Evolutionary conservation across 257 asterid species (phyloP).

Genomic region (Salvia miltiorrhiza): DNA sequence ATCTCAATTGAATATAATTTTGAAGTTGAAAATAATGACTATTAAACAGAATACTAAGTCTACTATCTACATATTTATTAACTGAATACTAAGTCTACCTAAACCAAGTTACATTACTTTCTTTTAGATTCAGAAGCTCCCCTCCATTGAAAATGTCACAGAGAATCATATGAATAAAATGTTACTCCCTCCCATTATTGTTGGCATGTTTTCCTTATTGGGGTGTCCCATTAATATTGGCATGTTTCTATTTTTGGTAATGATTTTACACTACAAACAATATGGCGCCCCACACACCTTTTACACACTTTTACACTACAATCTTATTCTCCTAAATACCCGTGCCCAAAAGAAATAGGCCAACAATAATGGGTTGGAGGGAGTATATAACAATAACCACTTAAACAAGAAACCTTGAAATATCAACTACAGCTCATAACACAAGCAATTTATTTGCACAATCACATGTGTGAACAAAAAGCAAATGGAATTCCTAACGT

Average conservation of each 20-base stretch:
- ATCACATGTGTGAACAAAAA: not conserved
- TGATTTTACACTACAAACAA: too few species aligned
- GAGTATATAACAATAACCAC: not conserved
- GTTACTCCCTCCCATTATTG: too few species aligned
- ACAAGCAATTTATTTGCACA: not conserved
- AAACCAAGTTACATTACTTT: not conserved
- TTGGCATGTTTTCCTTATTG: too few species aligned
- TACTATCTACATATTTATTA: not conserved
- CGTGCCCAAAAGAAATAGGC: too few species aligned
- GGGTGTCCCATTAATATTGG: too few species aligned
- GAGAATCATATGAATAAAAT: not conserved
- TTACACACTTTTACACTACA: too few species aligned
- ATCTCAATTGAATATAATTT: not conserved
- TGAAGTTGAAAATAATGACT: not conserved
- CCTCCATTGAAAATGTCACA: not conserved
- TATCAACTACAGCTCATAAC: conserved; percentile 3
- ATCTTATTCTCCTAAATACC: too few species aligned
- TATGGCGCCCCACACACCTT: too few species aligned
- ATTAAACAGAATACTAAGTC: not conserved
- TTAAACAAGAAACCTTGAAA: not conserved
- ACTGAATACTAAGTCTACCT: not conserved
- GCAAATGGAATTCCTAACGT: not conserved
- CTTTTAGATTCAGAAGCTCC: not conserved
- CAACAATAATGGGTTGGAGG: too few species aligned
- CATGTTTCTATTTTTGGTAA: too few species aligned